Base-by-base conservation (phyloP, 176 grass and related monocot genomes). In the Melocanna baccifera region DNA sequence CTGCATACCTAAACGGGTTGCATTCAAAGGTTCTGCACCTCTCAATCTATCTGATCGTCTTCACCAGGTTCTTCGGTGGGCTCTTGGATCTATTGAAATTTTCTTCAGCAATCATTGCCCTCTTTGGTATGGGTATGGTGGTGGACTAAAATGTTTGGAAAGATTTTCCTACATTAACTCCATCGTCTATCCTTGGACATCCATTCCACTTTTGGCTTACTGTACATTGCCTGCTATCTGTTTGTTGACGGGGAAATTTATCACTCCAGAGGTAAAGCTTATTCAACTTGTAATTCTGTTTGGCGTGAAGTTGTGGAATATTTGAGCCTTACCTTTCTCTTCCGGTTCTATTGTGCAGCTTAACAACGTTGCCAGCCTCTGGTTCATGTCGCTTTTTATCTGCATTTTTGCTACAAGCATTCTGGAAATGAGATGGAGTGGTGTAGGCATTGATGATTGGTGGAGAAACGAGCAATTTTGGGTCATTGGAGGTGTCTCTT, bases 391-490 rank as follows among this genome's bases (percentile, higher is more conserved):
- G 4, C 91, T 93, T 75, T 93, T 93, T 78, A 93, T 93, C 71
- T 93, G 91, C 45, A 93, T 93, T 36, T 82, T 83, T 69, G 62
- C 86, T 22, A 93, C 91, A 12, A 84, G 91, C 66, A 93, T 93
- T 34, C 88, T 93, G 2, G 91, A 93, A 79, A 93, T 93, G 91
- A 93, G 91, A 83, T 93, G 91, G 91, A 93, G 91, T 79, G 91
- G 91, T 19, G 86, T 90, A 37, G 91, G 81, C 43, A 90, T 93
- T 4, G 85, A 88, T 66, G 88, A 93, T 64, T 93, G 91, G 91
- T 93, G 91, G 91, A 90, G 91, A 34, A 93, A 93, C 6, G 91
- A 93, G 62, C 91, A 93, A 82, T 93, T 93, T 68, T 93, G 91
- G 91, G 91, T 93, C 45, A 90, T 93, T n/a, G 91, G 91, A 57